A percentile compares a stretch with the other conserved stretches of the same genome.
These are phyloP conservation scores for Tephrocybe rancida DNA, from an alignment of 768 basidiomycete genomes.

Conservation along the genomic window DNA sequence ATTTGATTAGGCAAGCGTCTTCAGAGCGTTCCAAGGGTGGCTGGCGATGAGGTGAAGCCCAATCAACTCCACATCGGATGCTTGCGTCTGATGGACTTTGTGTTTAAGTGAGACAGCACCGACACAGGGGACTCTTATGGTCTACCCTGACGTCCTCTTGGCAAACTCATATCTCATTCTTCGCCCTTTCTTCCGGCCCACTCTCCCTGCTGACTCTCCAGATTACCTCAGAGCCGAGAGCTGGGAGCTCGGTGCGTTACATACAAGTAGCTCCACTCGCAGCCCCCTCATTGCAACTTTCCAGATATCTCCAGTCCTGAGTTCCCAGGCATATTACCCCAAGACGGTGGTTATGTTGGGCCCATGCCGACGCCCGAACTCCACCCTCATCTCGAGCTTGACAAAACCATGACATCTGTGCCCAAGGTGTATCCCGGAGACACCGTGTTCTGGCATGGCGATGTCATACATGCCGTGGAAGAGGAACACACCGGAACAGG, in stretches of 20 bases:
- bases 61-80: background rate
- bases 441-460: conserved; percentile 79
- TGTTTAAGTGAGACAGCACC: conserved; percentile 64
- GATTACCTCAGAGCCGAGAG: conserved; percentile 51
- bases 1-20: no score
- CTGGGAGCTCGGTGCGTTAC: conserved; percentile 50
- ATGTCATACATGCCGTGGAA: conserved; percentile 53
- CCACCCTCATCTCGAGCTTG: conserved; percentile 71
- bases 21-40: conserved; percentile 91
- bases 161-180: conserved; percentile 76
- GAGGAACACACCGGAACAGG: conserved; percentile 50
- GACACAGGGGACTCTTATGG: conserved; percentile 66
- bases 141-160: conserved; percentile 67
- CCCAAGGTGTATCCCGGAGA: conserved; percentile 77
- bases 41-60: conserved; percentile 58
- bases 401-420: conserved; percentile 67
- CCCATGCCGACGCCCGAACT: conserved; percentile 53
- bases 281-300: background rate
- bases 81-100: background rate
- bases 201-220: conserved; percentile 37
- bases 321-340: conserved; percentile 51
- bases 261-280: background rate
- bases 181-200: conserved; percentile 73
- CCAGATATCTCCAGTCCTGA: conserved; percentile 49
- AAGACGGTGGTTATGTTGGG: conserved; percentile 39